Conservation (phyloP, 495 filamentous ascomycete genomes). For the Aspergillus nanangensis region DNA sequence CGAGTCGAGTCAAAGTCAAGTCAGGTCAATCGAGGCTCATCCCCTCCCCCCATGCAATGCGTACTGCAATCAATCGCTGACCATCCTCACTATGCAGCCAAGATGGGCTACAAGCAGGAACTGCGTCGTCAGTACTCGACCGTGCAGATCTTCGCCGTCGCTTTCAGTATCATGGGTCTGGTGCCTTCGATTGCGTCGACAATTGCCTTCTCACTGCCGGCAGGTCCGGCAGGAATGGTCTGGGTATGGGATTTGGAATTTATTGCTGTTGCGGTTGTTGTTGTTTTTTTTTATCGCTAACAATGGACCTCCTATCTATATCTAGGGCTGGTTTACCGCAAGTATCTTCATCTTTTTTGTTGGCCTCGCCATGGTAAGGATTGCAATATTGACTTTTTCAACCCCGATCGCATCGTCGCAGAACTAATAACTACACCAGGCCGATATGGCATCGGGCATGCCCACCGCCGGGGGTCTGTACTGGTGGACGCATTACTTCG, state of each 20-base stretch:
- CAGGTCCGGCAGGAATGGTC: conserved; percentile 66
- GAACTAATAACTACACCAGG: conserved; percentile 26
- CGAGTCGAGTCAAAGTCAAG: too few relatives aligned
- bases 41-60: too few relatives aligned
- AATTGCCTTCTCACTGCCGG: conserved; percentile 59
- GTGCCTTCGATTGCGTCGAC: conserved; percentile 68
- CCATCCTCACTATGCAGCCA: conserved; percentile 18
- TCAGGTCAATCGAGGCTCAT: too few relatives aligned
- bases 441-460: conserved; percentile 65
- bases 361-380: conserved; percentile 59
- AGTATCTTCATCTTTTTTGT: conserved; percentile 61
- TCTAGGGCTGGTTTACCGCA: conserved; percentile 57
- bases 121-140: conserved; percentile 61
- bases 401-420: background rate
- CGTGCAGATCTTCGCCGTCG: conserved; percentile 65
- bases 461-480: conserved; percentile 66
- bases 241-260: conserved; percentile 41
- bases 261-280: background rate
- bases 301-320: background rate
- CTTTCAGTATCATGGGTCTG: conserved; percentile 70
- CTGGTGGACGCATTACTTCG: conserved; percentile 70
- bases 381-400: background rate
- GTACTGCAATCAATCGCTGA: background rate
- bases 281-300: background rate
- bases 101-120: conserved; percentile 68